Evolutionary conservation across 805 yeast genomes (phyloP), one percentile per base, ranked within the genome.

Genomic region (Torulaspora microellipsoides): DNA sequence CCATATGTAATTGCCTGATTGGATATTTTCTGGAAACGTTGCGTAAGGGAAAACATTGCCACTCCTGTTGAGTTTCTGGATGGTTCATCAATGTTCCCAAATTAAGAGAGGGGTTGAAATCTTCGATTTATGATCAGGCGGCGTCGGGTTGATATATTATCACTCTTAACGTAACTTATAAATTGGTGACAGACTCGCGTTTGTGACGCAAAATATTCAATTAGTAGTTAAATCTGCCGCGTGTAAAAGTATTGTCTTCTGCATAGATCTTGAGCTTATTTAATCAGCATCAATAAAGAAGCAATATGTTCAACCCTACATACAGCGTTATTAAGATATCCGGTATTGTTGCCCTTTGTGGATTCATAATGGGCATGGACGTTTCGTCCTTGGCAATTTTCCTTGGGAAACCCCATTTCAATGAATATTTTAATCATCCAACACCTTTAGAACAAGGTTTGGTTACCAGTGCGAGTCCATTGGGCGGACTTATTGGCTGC

Each of bases 341-440:
- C 11, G 51, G 62, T 15, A 72, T 81, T 30, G 72, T 88, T 37
- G 73, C 85, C 47, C 60, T 83, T 23, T 83, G 86, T 34, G 91
- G 90, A 35, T 67, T 80, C 66, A 72, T 85, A 62, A 78, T 83
- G 64, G 95, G 95, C 45, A 77, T 84, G 57, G 95, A 87, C 61
- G 80, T 83, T 41, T 78, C 91, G 2, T 84, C 95, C 0, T 76
- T 86, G 69, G 76, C 89, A 1, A 81, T 86, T 1, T 83, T 85
- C 54, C 69, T 85, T 33, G 70, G 71, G 2, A 65, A 73, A 11
- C 64, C 60, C 0, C 66, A 69, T 13, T 86, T 85, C 60, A 59
- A 60, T 28, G 51, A 61, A 0, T 80, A 63, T 54, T 85, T 85
- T 65, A 51, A 73, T 46, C 40, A 62, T 33, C 88, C 90, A 8